Evolutionary conservation across 805 yeast species (phyloP).

Genomic region (Yamadazyma sp.): DNA sequence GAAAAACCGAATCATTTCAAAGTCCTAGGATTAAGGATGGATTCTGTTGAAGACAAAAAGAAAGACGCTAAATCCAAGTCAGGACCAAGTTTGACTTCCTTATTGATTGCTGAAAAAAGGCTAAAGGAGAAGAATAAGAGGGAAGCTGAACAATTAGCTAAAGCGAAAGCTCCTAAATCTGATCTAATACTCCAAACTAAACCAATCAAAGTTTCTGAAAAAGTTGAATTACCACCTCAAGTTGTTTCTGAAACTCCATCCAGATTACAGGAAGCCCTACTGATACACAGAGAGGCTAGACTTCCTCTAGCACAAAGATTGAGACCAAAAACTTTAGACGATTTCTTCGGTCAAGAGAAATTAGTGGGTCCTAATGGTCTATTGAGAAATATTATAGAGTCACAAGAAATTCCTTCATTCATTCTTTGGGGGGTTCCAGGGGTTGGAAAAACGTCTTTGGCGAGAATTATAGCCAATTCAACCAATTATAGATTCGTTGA

Average conservation of each 20-base stretch:
- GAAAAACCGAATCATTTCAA: constrained; percentile 25
- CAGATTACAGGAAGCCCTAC: constrained; percentile 6
- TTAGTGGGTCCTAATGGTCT: constrained; percentile 37
- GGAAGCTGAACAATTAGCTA: constrained; percentile 7
- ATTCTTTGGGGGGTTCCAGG: constrained; percentile 46
- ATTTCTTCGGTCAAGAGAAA: constrained; percentile 41
- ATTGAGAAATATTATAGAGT: constrained; percentile 29
- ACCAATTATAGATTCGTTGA: constrained; percentile 34
- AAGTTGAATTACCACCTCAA: constrained; percentile 6
- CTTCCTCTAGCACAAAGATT: constrained; percentile 41
- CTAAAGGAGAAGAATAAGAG: constrained; percentile 15
- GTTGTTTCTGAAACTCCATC: constrained; percentile 6
- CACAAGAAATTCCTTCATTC: constrained; percentile 38
- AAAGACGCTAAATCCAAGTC: constrained; percentile 17
- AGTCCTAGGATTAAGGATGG: constrained; percentile 32
- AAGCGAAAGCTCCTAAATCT: constrained; percentile 2
- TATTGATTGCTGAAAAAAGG: constrained; percentile 33
- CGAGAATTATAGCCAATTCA: constrained; percentile 34
- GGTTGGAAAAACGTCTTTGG: constrained; percentile 42
- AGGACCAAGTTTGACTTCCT: constrained; percentile 30
- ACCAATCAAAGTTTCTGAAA: constrained; percentile 1
- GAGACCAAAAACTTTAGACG: constrained; percentile 35
- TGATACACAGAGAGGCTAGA: constrained; percentile 18
- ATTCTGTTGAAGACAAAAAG: constrained; percentile 18
- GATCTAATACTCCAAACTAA: background rate